Conservation (phyloP, 2,329 filamentous ascomycete species). For the Ambrosiella beaveri region DNA sequence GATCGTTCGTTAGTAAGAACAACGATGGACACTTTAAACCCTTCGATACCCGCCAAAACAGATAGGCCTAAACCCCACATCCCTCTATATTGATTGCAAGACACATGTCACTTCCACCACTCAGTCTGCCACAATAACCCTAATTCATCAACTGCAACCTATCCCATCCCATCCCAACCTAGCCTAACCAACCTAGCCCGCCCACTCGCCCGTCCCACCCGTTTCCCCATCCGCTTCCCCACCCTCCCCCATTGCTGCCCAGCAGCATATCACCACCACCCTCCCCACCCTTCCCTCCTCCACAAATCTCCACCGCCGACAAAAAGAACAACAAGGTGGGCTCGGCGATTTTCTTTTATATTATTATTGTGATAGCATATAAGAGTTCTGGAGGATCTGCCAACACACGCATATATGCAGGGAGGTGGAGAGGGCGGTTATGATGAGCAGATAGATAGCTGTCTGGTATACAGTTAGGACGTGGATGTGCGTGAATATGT, state of each 20-base stretch:
- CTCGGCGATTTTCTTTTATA: too few relatives aligned
- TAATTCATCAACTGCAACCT: not conserved
- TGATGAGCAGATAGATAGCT: too few relatives aligned
- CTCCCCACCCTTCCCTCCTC: not conserved
- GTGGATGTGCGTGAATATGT: too few relatives aligned
- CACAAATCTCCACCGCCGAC: not conserved
- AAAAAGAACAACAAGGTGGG: too few relatives aligned
- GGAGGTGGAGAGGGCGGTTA: not conserved
- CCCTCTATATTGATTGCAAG: too few relatives aligned
- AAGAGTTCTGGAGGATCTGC: not conserved
- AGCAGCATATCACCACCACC: not conserved
- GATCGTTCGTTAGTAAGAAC: too few relatives aligned
- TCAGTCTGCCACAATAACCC: not conserved
- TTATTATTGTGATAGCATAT: too few relatives aligned
- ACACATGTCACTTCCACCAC: not conserved
- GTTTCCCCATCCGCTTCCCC: not conserved
- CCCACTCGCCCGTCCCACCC: not conserved
- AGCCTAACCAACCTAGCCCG: not conserved
- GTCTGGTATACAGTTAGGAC: too few relatives aligned
- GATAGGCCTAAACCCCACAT: too few relatives aligned
- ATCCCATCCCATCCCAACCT: not conserved
- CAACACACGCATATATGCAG: not conserved
- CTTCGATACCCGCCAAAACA: too few relatives aligned
- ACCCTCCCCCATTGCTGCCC: too few relatives aligned
- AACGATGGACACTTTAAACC: too few relatives aligned